These are phyloP conservation scores for Sonneratia caseolaris DNA, from an alignment of 345 rosid species.

Conservation along the genomic window DNA sequence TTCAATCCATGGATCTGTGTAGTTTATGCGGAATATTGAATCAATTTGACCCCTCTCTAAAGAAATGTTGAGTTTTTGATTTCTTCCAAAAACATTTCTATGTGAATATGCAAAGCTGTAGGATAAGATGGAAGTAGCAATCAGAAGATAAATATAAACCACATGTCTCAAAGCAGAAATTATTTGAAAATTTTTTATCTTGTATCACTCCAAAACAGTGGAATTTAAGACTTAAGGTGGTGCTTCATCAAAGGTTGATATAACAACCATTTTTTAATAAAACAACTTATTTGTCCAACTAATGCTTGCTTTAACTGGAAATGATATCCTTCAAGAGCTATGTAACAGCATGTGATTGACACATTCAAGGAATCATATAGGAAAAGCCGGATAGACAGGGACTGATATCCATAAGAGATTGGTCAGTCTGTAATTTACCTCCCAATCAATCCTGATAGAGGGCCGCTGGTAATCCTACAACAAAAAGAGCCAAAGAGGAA, in stretches of 20 bases:
- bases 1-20: slow-evolving; percentile 98
- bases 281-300: background rate
- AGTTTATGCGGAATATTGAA: slow-evolving; percentile 81
- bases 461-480: slow-evolving; percentile 89
- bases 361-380: background rate
- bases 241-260: background rate
- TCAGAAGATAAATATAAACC: background rate
- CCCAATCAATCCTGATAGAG: slow-evolving; percentile 82
- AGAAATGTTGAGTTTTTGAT: slow-evolving; percentile 84
- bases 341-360: background rate
- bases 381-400: background rate
- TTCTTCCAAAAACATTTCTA: slow-evolving; percentile 85
- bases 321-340: background rate
- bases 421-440: slow-evolving; percentile 32
- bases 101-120: slow-evolving; percentile 97
- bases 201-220: background rate
- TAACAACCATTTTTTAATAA: background rate
- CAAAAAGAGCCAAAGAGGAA: slow-evolving; percentile 9
- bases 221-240: background rate
- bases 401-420: background rate
- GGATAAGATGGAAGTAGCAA: background rate
- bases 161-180: background rate
- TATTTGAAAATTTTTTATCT: background rate
- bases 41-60: slow-evolving; percentile 91
- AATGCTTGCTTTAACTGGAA: background rate